Evolutionary conservation across 192 early-diverging fungal species (phyloP).

Genomic region (Phlyctochytrium bullatum): DNA sequence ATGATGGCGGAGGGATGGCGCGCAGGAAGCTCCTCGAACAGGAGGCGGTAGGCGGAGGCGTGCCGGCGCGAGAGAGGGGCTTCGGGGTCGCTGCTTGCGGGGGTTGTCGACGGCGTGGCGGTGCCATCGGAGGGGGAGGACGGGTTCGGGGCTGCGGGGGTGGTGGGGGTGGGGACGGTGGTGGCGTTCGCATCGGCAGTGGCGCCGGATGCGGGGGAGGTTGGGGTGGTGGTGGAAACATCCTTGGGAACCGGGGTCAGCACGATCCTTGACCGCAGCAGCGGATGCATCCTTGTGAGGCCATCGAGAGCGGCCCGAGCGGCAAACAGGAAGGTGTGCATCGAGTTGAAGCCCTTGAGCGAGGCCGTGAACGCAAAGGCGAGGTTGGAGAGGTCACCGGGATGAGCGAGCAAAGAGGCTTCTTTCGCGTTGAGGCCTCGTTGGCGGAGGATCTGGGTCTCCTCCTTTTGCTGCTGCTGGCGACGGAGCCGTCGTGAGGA

Average conservation of each 20-base stretch:
- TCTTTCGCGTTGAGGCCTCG: constrained; percentile 14
- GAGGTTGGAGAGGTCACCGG: constrained; percentile 20
- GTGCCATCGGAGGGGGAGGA: no score
- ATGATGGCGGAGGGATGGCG: neutral
- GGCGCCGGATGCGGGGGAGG: neutral
- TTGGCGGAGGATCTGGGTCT: no score
- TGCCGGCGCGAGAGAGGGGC: neutral
- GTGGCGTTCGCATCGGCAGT: neutral
- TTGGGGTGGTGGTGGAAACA: neutral
- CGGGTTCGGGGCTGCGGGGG: neutral
- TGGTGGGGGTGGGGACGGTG: neutral
- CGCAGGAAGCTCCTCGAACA: neutral
- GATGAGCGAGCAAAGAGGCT: constrained; percentile 7
- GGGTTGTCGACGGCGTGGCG: neutral
- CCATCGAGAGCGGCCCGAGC: neutral
- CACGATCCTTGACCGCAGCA: constrained; percentile 2
- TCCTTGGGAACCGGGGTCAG: neutral
- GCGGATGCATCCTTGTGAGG: neutral
- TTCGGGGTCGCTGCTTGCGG: neutral
- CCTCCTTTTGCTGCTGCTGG: no score
- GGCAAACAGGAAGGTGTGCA: constrained; percentile 4
- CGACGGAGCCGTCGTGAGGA: no score
- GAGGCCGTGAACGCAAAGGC: neutral
- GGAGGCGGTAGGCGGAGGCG: neutral
- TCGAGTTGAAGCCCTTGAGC: neutral